Evolutionary conservation across 2,329 filamentous ascomycete genomes (phyloP), one percentile per base, ranked within the genome.

Genomic region (Aspergillus fijiensis): DNA sequence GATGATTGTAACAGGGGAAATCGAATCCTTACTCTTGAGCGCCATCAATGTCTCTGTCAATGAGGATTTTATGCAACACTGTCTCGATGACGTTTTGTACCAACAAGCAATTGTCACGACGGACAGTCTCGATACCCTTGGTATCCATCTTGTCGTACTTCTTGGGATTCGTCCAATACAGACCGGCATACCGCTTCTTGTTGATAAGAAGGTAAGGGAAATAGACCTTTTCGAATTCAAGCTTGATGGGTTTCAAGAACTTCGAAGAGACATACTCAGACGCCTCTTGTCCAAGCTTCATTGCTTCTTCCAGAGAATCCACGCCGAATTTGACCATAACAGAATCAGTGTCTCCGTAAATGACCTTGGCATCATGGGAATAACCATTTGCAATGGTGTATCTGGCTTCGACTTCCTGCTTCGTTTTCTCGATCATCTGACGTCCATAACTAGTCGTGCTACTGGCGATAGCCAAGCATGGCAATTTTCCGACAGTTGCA

Each of bases 101-200:
- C 61, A 99, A 81, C 55, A 95, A 83, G 74, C 95, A 99, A 74
- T 99, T 99, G 76, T 99, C 95, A 83, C 95, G 85, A 67, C 95
- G 89, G 51, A 99, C 96, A 3, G 95, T 99, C 78, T 99, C 95
- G 67, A 99, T 98, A 83, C 95, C 95, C 76, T 99, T 99, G 61
- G 92, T 98, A 77, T 99, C 95, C 96, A 99, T 99, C 82, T 98
- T 99, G 84, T 99, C 96, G 76, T 90, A 95, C 77, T 96, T 97
- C 48, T 94, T 86, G 0, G 94, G 87, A 66, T 90, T 95, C 5
- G 95, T 99, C 93, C 93, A 99, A 79, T 92, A 98, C 33, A 99
- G 79, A n/a, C 95, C 95, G 9, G 95, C 95, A 71, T 99, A 99
- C 64, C 95, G 90, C 82, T 99, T 99, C 83, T 99, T 99, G 87